phyloP scores from a whole-genome alignment of 140 eudicot species.

The Ambrosia hybrid region DNA sequence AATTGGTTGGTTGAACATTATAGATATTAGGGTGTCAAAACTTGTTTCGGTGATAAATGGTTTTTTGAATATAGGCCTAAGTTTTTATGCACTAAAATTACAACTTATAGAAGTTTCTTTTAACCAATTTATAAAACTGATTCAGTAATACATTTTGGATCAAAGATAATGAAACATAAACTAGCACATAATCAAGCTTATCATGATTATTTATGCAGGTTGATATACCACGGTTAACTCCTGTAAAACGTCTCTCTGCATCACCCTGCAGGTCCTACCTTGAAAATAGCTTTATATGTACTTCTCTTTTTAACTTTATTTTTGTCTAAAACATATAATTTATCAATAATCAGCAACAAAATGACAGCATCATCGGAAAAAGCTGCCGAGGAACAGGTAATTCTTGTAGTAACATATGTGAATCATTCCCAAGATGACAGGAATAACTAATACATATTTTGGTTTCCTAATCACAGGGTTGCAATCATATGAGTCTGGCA shows the following conservation, averaged over 20 bases:
- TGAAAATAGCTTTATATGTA: conserved; percentile 13
- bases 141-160: background rate
- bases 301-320: conserved; percentile 1
- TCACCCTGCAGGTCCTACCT: conserved; percentile 65
- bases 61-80: background rate
- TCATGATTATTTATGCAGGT: conserved; percentile 47
- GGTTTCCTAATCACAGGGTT: conserved; percentile 36
- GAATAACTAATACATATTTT: background rate
- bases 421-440: conserved; percentile 14
- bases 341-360: conserved; percentile 37
- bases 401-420: conserved; percentile 13
- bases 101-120: background rate
- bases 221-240: conserved; percentile 30
- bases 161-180: background rate
- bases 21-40: background rate
- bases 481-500: conserved; percentile 36
- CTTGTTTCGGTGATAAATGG: too few species aligned
- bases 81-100: background rate
- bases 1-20: background rate
- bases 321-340: conserved; percentile 18
- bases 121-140: background rate
- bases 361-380: conserved; percentile 25
- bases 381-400: conserved; percentile 44
- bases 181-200: background rate
- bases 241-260: conserved; percentile 56